These are phyloP conservation scores for Trichophaea hybrida DNA, from an alignment of 2,329 filamentous ascomycete species.

Conservation along the genomic window DNA sequence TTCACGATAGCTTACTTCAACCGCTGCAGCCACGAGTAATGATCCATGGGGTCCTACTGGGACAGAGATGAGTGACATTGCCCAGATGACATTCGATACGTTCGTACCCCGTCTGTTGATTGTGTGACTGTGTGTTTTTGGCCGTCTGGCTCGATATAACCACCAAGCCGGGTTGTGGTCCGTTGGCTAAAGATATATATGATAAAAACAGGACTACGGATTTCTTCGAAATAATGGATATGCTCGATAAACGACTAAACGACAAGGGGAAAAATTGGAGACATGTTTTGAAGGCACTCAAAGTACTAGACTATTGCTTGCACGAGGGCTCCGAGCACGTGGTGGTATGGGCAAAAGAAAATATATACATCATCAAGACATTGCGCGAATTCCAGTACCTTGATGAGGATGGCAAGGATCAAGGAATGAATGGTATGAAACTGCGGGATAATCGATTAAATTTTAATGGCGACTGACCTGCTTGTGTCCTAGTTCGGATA, in stretches of 20 bases:
- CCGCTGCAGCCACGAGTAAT: constrained; percentile 75
- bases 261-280: constrained; percentile 99
- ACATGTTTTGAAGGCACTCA: constrained; percentile 91
- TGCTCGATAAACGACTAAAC: constrained; percentile 95
- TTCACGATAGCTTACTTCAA: not conserved
- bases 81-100: constrained; percentile 95
- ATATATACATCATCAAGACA: constrained; percentile 97
- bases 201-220: constrained; percentile 59
- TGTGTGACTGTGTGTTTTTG: no score
- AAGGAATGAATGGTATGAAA: constrained; percentile 79
- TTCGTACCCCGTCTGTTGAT: constrained; percentile 31
- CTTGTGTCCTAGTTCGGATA: constrained; percentile 55
- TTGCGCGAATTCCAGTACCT: constrained; percentile 92
- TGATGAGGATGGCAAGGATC: constrained; percentile 87
- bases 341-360: constrained; percentile 95
- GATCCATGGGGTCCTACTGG: constrained; percentile 97
- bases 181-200: no score
- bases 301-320: constrained; percentile 93
- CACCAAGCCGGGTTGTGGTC: no score
- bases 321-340: constrained; percentile 94
- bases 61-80: constrained; percentile 97
- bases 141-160: no score
- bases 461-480: constrained; percentile 9
- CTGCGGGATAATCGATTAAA: not conserved
- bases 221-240: constrained; percentile 99